Conservation (phyloP, 768 basidiomycete species). For the Mycena sanguinolenta region DNA sequence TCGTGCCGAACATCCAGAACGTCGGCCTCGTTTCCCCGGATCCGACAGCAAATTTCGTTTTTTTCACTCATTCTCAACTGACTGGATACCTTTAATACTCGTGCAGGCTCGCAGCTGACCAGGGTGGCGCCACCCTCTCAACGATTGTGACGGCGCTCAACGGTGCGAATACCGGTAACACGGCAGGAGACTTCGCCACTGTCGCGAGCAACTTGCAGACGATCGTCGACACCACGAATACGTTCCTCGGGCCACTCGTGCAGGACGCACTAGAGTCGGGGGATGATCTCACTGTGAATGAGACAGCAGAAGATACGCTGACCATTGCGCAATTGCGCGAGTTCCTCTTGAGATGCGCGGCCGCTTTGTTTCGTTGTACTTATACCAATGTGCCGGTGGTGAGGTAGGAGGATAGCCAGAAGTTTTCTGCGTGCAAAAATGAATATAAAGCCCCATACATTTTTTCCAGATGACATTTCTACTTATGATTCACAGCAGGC, state of each 20-base stretch:
- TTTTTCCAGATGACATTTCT: no score
- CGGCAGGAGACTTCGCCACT: conserved; percentile 8
- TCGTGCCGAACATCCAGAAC: neutral
- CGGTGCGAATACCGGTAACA: conserved; percentile 1
- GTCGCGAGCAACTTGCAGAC: conserved; percentile 5
- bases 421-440: no score
- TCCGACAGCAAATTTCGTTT: neutral
- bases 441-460: no score
- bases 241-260: neutral
- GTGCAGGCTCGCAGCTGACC: conserved; percentile 2
- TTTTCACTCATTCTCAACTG: neutral
- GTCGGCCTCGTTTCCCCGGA: neutral
- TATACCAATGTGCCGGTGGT: no score
- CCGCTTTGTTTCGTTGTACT: no score
- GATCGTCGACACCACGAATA: neutral
- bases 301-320: neutral
- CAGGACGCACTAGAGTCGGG: neutral
- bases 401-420: no score
- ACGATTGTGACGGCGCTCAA: neutral
- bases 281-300: neutral
- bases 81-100: neutral
- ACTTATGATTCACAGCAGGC: no score
- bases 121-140: neutral
- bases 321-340: neutral
- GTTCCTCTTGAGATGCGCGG: no score